phyloP scores from a whole-genome alignment of 352 stramenopile species.

The Phytophthora constricta region DNA sequence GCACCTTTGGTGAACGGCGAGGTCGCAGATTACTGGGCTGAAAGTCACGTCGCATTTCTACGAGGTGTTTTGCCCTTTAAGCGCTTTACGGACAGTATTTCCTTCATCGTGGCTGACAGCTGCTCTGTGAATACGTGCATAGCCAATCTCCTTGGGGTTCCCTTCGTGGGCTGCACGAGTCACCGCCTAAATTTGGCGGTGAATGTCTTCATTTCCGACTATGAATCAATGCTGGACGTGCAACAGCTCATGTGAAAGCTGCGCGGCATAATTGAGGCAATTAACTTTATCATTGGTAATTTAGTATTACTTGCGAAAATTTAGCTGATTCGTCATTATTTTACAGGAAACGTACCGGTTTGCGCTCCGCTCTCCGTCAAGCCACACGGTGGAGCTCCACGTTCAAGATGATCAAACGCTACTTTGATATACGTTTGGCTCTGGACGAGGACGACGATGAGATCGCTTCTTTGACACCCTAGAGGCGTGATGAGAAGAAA shows the following conservation, averaged over 20 bases:
- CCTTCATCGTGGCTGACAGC: not conserved
- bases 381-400: not conserved
- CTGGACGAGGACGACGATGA: slow-evolving; percentile 1
- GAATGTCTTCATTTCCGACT: not conserved
- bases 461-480: slow-evolving; percentile 3
- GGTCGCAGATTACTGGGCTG: not conserved
- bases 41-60: not conserved
- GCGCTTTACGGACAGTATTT: not conserved
- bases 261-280: slow-evolving; percentile 2
- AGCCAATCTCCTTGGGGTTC: not conserved
- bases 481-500: not conserved
- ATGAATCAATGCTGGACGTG: slow-evolving; percentile 2
- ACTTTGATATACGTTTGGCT: not conserved
- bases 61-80: not conserved
- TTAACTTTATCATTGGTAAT: not conserved
- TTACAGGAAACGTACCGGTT: slow-evolving; percentile 2
- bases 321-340: not conserved
- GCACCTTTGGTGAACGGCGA: not conserved
- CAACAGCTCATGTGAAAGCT: slow-evolving; percentile 15
- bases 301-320: no score
- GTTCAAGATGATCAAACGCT: slow-evolving; percentile 5
- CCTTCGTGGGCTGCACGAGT: not conserved
- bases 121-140: slow-evolving; percentile 5
- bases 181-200: slow-evolving; percentile 8
- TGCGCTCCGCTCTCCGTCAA: slow-evolving; percentile 1